A percentile compares a stretch with the other conserved stretches of the same genome.
Evolutionary conservation across 2,329 filamentous ascomycete genomes (phyloP).

Genomic region (Colletotrichum euphorbiae): DNA sequence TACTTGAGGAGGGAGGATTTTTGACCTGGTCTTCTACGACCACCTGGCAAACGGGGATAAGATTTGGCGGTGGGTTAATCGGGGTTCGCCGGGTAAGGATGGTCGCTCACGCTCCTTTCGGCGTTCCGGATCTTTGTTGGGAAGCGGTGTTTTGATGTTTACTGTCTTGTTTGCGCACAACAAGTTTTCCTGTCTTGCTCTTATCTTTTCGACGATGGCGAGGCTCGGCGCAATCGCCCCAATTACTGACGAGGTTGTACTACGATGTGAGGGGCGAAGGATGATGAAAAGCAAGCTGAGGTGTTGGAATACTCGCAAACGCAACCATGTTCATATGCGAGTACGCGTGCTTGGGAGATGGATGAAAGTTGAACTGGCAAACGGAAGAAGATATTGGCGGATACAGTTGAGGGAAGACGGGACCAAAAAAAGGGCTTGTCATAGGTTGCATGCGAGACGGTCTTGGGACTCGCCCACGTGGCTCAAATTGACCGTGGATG

Average conservation of each 20-base stretch:
- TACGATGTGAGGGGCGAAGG: slow-evolving; percentile 34
- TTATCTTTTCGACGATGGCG: slow-evolving; percentile 1
- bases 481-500: slow-evolving; percentile 34
- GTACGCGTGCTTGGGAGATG: slow-evolving; percentile 15
- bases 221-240: slow-evolving; percentile 20
- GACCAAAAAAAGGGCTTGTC: slow-evolving; percentile 10
- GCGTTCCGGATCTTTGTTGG: slow-evolving; percentile 37
- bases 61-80: slow-evolving; percentile 22
- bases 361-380: not conserved
- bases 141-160: slow-evolving; percentile 38
- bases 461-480: slow-evolving; percentile 23
- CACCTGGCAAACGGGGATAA: slow-evolving; percentile 29
- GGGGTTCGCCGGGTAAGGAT: slow-evolving; percentile 29
- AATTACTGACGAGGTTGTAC: slow-evolving; percentile 33
- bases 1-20: slow-evolving; percentile 7
- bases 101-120: slow-evolving; percentile 40
- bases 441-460: slow-evolving; percentile 23
- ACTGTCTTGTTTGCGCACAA: slow-evolving; percentile 14
- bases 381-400: not conserved
- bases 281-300: slow-evolving; percentile 25
- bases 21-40: slow-evolving; percentile 24
- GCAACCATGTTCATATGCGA: not conserved
- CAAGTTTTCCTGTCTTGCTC: slow-evolving; percentile 8
- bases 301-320: slow-evolving; percentile 31
- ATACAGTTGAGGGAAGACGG: not conserved